Conservation (phyloP, 2,329 filamentous ascomycete genomes). For the Fusarium pilosicola region DNA sequence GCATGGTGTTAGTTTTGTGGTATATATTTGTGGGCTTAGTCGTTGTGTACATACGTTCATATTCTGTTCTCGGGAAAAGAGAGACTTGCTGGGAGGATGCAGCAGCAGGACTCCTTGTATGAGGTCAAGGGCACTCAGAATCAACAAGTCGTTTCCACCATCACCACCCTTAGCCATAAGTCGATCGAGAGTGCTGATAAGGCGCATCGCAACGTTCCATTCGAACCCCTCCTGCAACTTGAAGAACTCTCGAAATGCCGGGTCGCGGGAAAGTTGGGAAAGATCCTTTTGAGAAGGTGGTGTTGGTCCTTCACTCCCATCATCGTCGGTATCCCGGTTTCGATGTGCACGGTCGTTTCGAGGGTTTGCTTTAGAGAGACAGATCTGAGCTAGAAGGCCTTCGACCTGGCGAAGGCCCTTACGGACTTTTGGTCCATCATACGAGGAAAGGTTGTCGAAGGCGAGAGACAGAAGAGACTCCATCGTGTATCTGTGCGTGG, state of each 20-base stretch:
- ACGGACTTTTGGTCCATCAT: conserved; percentile 87
- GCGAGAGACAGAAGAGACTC: conserved; percentile 91
- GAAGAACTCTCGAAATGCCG: conserved; percentile 95
- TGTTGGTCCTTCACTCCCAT: conserved; percentile 53
- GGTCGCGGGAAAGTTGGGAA: conserved; percentile 78
- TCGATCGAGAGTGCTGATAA: conserved; percentile 86
- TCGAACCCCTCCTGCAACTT: conserved; percentile 96
- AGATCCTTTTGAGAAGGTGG: conserved; percentile 69
- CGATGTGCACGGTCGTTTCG: conserved; percentile 33
- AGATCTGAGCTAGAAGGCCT: conserved; percentile 92
- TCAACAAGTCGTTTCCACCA: conserved; percentile 86
- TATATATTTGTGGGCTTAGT: background rate
- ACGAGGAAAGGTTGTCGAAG: conserved; percentile 96
- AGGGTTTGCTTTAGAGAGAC: conserved; percentile 72
- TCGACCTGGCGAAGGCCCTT: conserved; percentile 96
- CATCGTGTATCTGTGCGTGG: conserved; percentile 62
- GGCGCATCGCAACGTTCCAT: conserved; percentile 91
- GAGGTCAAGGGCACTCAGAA: conserved; percentile 86
- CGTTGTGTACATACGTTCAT: conserved; percentile 77
- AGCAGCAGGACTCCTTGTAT: conserved; percentile 89
- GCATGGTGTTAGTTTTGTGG: conserved; percentile 19
- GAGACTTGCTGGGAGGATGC: conserved; percentile 86
- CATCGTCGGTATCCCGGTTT: conserved; percentile 43
- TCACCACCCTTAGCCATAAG: conserved; percentile 84
- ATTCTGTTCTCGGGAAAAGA: conserved; percentile 89